These are phyloP conservation scores for Plasmopara muralis DNA, from an alignment of 352 stramenopile genomes.

Conservation along the genomic window DNA sequence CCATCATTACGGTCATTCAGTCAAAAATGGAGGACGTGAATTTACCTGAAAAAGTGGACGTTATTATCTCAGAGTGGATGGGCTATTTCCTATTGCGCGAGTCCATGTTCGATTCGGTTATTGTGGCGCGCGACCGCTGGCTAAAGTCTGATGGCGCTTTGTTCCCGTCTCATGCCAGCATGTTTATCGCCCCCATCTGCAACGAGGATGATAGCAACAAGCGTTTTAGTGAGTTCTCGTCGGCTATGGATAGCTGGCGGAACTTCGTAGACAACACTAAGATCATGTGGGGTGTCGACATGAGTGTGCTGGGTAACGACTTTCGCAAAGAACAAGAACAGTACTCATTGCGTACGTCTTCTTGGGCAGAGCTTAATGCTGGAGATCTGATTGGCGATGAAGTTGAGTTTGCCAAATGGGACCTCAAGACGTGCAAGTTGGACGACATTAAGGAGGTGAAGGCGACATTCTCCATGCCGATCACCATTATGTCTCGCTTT, in stretches of 20 bases:
- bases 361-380: constrained; percentile 70
- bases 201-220: constrained; percentile 91
- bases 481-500: constrained; percentile 86
- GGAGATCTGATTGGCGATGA: constrained; percentile 81
- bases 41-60: constrained; percentile 97
- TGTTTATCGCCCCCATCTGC: constrained; percentile 96
- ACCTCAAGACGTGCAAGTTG: constrained; percentile 79
- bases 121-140: constrained; percentile 95
- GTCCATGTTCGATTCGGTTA: constrained; percentile 98
- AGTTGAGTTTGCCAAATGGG: constrained; percentile 69
- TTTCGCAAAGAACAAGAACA: constrained; percentile 87
- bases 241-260: constrained; percentile 80
- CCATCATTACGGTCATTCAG: constrained; percentile 98
- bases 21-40: constrained; percentile 97
- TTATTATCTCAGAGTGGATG: constrained; percentile 99
- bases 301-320: constrained; percentile 86
- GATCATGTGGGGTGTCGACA: constrained; percentile 95
- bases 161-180: constrained; percentile 97
- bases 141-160: constrained; percentile 95
- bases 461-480: constrained; percentile 60
- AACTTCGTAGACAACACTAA: constrained; percentile 89
- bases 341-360: constrained; percentile 82
- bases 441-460: constrained; percentile 79
- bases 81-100: constrained; percentile 98
- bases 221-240: constrained; percentile 78